Evolutionary conservation across 331 rosid genomes (phyloP).

Genomic region (Quercus phellos): DNA sequence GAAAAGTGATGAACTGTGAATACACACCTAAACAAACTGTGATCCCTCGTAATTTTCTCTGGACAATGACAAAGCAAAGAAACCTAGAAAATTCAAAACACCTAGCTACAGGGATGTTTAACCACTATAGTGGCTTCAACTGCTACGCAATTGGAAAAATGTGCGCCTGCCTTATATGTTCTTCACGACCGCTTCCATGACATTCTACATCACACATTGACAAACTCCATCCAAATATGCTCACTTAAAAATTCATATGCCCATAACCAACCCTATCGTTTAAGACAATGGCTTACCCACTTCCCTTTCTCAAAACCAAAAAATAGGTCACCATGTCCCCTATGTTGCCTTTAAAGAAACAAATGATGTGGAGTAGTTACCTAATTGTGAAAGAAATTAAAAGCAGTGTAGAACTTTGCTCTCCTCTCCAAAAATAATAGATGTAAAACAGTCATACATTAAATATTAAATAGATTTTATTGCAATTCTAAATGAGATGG

Average conservation of each 20-base stretch:
- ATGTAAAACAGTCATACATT: background rate
- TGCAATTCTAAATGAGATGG: background rate
- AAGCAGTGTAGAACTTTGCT: background rate
- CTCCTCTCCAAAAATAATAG: background rate
- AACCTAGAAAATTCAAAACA: background rate
- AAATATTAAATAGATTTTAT: background rate
- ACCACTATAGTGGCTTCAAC: background rate
- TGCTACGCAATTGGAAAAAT: background rate
- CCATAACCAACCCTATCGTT: background rate
- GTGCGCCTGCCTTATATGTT: background rate
- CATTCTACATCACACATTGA: background rate
- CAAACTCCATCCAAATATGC: background rate
- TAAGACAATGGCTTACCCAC: too few relatives aligned
- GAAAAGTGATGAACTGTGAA: background rate
- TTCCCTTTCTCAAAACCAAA: too few relatives aligned
- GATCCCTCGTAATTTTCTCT: background rate
- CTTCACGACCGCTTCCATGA: background rate
- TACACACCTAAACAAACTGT: background rate
- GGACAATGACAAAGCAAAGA: background rate
- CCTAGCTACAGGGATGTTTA: background rate
- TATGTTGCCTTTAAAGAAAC: background rate
- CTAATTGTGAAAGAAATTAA: background rate
- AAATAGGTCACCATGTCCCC: too few relatives aligned
- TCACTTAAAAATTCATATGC: background rate
- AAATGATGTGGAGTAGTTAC: too few relatives aligned